These are phyloP conservation scores for Pseudogymnoascus sp. DNA, from an alignment of 2,329 filamentous ascomycete genomes.

Conservation along the genomic window DNA sequence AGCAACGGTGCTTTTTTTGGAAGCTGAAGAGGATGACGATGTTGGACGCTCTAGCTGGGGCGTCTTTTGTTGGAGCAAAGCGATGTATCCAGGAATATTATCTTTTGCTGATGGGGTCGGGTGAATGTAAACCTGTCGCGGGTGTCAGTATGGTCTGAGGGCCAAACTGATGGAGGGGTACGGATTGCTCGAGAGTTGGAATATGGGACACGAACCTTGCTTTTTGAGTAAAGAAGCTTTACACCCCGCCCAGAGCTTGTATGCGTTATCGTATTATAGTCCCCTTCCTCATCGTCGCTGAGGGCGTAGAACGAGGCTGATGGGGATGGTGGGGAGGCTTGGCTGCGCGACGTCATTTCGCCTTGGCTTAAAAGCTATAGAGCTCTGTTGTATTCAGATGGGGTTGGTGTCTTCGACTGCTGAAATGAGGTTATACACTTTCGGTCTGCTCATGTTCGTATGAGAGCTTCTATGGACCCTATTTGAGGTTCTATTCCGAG, in stretches of 20 bases:
- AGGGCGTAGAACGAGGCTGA: slow-evolving; percentile 88
- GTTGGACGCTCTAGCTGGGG: slow-evolving; percentile 27
- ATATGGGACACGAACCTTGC: slow-evolving; percentile 61
- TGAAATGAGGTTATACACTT: neutral
- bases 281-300: slow-evolving; percentile 92
- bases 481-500: neutral
- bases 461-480: neutral
- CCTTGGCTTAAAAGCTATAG: slow-evolving; percentile 4
- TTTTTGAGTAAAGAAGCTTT: slow-evolving; percentile 91
- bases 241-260: slow-evolving; percentile 71
- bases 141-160: slow-evolving; percentile 19
- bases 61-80: slow-evolving; percentile 82
- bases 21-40: slow-evolving; percentile 29
- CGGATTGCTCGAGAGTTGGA: slow-evolving; percentile 18
- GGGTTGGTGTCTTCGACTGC: neutral
- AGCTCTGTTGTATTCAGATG: neutral
- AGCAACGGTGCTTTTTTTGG: slow-evolving; percentile 44
- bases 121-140: slow-evolving; percentile 79
- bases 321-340: slow-evolving; percentile 52
- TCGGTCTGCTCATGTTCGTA: neutral
- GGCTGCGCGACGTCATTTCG: slow-evolving; percentile 26
- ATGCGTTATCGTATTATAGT: slow-evolving; percentile 89
- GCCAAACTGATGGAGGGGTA: slow-evolving; percentile 9
- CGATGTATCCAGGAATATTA: slow-evolving; percentile 91
- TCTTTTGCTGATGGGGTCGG: slow-evolving; percentile 89